A percentile compares a stretch with the other conserved stretches of the same genome.
Evolutionary conservation across 1,139 yeast species (phyloP).

Genomic region (Diutina rugosa): DNA sequence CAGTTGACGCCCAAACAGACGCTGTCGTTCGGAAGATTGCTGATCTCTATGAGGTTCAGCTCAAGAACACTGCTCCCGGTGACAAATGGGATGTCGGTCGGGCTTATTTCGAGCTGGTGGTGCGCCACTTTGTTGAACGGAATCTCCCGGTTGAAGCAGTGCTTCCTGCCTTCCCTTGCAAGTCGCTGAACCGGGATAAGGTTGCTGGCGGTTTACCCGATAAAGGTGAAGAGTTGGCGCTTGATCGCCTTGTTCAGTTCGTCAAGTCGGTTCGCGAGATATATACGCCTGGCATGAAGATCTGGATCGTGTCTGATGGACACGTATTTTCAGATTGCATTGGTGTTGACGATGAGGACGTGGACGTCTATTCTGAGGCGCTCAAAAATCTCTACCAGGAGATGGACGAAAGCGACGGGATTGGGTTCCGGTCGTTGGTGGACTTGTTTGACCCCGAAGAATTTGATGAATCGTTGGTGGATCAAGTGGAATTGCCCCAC

Average conservation of each 20-base stretch:
- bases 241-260: slow-evolving; percentile 19
- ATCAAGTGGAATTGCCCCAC: slow-evolving; percentile 16
- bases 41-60: slow-evolving; percentile 21
- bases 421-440: neutral
- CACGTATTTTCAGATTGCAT: slow-evolving; percentile 57
- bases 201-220: slow-evolving; percentile 42
- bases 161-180: slow-evolving; percentile 54
- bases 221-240: slow-evolving; percentile 27
- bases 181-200: slow-evolving; percentile 41
- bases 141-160: slow-evolving; percentile 38
- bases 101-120: slow-evolving; percentile 23
- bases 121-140: slow-evolving; percentile 36
- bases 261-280: slow-evolving; percentile 19
- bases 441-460: slow-evolving; percentile 12
- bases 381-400: slow-evolving; percentile 26
- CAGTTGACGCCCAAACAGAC: neutral
- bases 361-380: slow-evolving; percentile 31
- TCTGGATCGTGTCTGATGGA: slow-evolving; percentile 51
- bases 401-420: neutral
- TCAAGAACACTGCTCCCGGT: slow-evolving; percentile 32
- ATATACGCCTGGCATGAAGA: slow-evolving; percentile 42
- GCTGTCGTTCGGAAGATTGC: slow-evolving; percentile 9
- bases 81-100: slow-evolving; percentile 42
- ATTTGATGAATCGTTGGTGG: slow-evolving; percentile 11
- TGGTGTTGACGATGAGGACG: slow-evolving; percentile 40